These are phyloP conservation scores for Jatropha podagrica DNA, from an alignment of 441 rosid genomes.

Conservation along the genomic window DNA sequence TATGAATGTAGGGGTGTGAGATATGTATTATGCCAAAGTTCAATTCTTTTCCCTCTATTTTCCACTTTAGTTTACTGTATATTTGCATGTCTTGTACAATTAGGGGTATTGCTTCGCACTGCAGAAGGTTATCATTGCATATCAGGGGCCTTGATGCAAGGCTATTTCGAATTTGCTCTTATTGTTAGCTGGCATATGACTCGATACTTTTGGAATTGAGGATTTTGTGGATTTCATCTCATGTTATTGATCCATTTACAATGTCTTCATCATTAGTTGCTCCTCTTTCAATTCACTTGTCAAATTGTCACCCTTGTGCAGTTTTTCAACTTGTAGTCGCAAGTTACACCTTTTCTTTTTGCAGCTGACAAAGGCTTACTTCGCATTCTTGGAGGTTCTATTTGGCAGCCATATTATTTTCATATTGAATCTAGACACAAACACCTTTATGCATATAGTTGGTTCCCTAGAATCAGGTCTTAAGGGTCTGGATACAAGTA, in stretches of 20 bases:
- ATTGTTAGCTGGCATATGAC: too few species aligned
- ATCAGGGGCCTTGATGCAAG: too few species aligned
- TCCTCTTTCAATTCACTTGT: slow-evolving; percentile 1
- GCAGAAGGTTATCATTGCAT: too few species aligned
- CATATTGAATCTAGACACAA: slow-evolving; percentile 74
- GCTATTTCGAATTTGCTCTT: too few species aligned
- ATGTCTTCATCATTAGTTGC: background rate
- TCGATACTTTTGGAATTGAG: too few species aligned
- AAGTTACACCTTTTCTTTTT: slow-evolving; percentile 17
- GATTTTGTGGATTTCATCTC: background rate
- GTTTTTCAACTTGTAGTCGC: background rate
- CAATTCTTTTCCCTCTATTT: too few species aligned
- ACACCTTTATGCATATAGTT: slow-evolving; percentile 91
- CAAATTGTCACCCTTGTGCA: background rate
- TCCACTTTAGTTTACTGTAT: too few species aligned
- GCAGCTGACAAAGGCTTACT: slow-evolving; percentile 96
- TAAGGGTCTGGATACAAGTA: slow-evolving; percentile 80
- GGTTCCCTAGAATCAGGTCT: slow-evolving; percentile 99
- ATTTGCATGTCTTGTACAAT: too few species aligned
- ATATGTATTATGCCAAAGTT: too few species aligned
- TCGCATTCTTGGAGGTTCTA: slow-evolving; percentile 89
- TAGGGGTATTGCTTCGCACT: too few species aligned
- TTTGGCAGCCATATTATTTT: slow-evolving; percentile 75
- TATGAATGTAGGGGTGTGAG: too few species aligned
- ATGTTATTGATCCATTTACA: background rate